Evolutionary conservation across 495 filamentous ascomycete species (phyloP).

Genomic region (Neurospora sp.): DNA sequence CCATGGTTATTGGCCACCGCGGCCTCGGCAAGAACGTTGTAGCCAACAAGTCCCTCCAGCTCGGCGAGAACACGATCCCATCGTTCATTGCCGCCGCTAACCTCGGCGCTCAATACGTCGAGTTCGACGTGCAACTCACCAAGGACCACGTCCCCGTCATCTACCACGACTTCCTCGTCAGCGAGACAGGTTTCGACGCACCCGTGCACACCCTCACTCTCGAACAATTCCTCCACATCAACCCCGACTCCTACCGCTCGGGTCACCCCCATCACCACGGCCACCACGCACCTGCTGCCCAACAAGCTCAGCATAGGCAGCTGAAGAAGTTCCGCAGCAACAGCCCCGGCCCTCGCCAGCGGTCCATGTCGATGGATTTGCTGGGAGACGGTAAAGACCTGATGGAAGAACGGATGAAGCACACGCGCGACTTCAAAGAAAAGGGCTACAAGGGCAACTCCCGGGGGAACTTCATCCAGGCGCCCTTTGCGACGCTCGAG

Average conservation of each 20-base stretch:
- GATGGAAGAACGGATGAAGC: conserved; percentile 87
- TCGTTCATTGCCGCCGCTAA: conserved; percentile 96
- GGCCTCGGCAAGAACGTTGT: conserved; percentile 86
- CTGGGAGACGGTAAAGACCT: conserved; percentile 32
- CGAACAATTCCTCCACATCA: conserved; percentile 87
- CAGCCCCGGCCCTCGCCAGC: conserved; percentile 26
- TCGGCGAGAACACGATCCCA: conserved; percentile 91
- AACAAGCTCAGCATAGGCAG: conserved; percentile 19
- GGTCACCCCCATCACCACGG: background rate
- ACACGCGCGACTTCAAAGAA: conserved; percentile 82
- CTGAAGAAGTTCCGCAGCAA: conserved; percentile 22
- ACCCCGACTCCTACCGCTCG: conserved; percentile 35
- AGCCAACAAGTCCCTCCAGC: conserved; percentile 72
- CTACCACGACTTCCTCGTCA: conserved; percentile 98
- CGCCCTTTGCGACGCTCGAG: conserved; percentile 87
- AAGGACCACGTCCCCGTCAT: conserved; percentile 98
- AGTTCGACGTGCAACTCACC: conserved; percentile 93
- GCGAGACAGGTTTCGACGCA: conserved; percentile 95
- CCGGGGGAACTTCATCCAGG: conserved; percentile 86
- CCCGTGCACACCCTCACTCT: conserved; percentile 91
- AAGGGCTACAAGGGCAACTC: conserved; percentile 93
- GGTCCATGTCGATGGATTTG: conserved; percentile 38
- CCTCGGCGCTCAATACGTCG: conserved; percentile 82
- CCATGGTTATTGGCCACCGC: conserved; percentile 91
- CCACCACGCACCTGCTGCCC: background rate